A percentile compares a stretch with the other conserved stretches of the same genome.
Conservation (phyloP, 768 basidiomycete species). For the Phallus indusiatus region DNA sequence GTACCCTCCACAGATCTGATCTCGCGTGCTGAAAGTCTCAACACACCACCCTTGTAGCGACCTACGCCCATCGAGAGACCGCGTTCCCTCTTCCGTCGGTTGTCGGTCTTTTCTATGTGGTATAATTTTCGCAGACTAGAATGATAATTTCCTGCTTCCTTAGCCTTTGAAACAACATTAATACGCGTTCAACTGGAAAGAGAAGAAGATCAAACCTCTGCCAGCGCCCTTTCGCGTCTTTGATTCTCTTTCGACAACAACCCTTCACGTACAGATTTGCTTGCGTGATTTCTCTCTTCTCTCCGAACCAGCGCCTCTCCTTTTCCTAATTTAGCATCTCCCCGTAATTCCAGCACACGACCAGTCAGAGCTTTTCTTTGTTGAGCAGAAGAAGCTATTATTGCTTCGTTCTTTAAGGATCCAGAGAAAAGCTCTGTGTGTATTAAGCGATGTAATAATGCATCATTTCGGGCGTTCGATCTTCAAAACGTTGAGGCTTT, state of each 20-base stretch:
- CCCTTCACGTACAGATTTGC: constrained; percentile 66
- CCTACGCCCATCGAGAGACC: constrained; percentile 77
- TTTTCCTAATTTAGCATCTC: constrained; percentile 59
- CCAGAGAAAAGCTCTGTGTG: constrained; percentile 76
- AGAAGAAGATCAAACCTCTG: constrained; percentile 46
- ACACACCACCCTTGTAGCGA: constrained; percentile 57
- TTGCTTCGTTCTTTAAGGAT: constrained; percentile 51
- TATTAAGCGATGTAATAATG: constrained; percentile 64
- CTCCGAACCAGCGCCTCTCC: constrained; percentile 56
- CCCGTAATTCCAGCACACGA: constrained; percentile 64
- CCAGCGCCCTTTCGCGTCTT: constrained; percentile 42
- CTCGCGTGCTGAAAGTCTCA: constrained; percentile 57
- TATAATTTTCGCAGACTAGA: constrained; percentile 65
- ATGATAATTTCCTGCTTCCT: constrained; percentile 79
- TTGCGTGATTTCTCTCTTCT: constrained; percentile 59
- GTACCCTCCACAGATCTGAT: constrained; percentile 32
- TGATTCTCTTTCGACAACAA: constrained; percentile 53
- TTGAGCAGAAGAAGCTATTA: constrained; percentile 51
- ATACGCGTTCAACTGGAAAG: background rate
- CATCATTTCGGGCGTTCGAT: constrained; percentile 69
- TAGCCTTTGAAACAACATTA: constrained; percentile 42
- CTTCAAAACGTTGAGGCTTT: constrained; percentile 26
- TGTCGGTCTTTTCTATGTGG: constrained; percentile 25
- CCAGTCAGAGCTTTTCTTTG: constrained; percentile 68
- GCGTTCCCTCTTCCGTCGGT: constrained; percentile 37